Evolutionary conservation across 2,329 filamentous ascomycete species (phyloP).

Genomic region (Trichoderma sp.): DNA sequence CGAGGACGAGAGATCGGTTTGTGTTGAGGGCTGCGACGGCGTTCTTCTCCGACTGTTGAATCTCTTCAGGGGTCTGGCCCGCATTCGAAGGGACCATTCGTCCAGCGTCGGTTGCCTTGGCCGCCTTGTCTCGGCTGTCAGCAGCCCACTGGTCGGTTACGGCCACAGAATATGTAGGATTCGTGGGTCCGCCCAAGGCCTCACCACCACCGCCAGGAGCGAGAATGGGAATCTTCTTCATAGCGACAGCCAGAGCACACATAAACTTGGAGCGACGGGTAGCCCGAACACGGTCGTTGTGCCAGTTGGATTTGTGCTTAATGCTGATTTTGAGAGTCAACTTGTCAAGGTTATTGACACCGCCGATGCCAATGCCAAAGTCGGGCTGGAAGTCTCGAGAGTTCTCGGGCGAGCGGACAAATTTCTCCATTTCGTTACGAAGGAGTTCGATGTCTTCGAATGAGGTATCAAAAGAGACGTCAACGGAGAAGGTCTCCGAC

Average conservation of each 20-base stretch:
- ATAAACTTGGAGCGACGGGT: slow-evolving; percentile 92
- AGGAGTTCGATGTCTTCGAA: slow-evolving; percentile 89
- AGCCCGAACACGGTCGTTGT: slow-evolving; percentile 78
- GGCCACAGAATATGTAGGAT: slow-evolving; percentile 78
- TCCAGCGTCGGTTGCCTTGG: slow-evolving; percentile 59
- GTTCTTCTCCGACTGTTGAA: slow-evolving; percentile 40
- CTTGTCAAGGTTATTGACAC: slow-evolving; percentile 85
- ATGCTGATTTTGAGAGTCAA: slow-evolving; percentile 79
- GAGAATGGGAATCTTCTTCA: slow-evolving; percentile 85
- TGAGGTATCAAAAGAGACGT: slow-evolving; percentile 79
- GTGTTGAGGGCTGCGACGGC: slow-evolving; percentile 48
- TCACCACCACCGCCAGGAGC: slow-evolving; percentile 71
- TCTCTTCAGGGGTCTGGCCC: slow-evolving; percentile 30
- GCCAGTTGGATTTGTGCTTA: slow-evolving; percentile 90
- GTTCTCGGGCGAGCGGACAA: slow-evolving; percentile 82
- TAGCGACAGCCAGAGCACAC: slow-evolving; percentile 81
- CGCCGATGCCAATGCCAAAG: slow-evolving; percentile 71
- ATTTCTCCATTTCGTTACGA: slow-evolving; percentile 78
- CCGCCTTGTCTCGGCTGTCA: slow-evolving; percentile 59
- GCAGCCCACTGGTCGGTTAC: slow-evolving; percentile 68
- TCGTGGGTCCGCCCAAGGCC: slow-evolving; percentile 62
- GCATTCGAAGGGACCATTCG: slow-evolving; percentile 58
- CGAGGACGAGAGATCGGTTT: slow-evolving; percentile 30
- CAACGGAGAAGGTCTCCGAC: slow-evolving; percentile 78
- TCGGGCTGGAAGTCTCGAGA: slow-evolving; percentile 87